These are phyloP conservation scores for Lolium multiflorum DNA, from an alignment of 176 grass and related monocot genomes.

Conservation along the genomic window DNA sequence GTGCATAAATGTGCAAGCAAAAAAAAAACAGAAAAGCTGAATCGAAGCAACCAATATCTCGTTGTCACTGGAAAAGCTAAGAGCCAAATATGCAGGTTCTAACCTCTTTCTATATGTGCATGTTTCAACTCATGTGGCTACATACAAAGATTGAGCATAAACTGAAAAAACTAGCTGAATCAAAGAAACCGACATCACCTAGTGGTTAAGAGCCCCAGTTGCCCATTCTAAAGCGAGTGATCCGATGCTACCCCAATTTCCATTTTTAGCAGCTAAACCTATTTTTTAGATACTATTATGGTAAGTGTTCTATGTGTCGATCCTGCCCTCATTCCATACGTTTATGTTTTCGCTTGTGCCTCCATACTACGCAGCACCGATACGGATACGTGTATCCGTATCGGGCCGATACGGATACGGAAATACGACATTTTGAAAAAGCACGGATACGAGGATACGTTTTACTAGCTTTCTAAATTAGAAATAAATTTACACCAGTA, in stretches of 20 bases:
- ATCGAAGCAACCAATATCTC: not conserved
- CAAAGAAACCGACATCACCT: not conserved
- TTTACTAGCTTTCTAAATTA: too few relatives aligned
- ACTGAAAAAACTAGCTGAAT: not conserved
- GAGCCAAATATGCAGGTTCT: not conserved
- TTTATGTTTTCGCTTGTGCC: not conserved
- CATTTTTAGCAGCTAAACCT: not conserved
- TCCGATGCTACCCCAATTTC: not conserved
- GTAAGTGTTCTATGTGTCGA: slow-evolving; percentile 11
- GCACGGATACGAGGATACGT: too few relatives aligned
- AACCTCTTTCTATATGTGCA: not conserved
- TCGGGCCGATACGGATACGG: too few relatives aligned
- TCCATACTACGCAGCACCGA: too few relatives aligned
- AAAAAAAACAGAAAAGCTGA: not conserved
- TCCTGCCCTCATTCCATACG: not conserved
- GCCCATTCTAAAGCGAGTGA: not conserved
- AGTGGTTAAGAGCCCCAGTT: not conserved
- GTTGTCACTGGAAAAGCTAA: not conserved
- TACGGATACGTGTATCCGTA: too few relatives aligned
- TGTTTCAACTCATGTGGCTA: not conserved
- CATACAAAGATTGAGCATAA: not conserved
- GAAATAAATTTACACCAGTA: too few relatives aligned
- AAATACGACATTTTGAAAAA: too few relatives aligned
- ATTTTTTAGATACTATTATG: slow-evolving; percentile 11
- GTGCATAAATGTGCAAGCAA: slow-evolving; percentile 11